Base-by-base conservation (phyloP, 2,329 filamentous ascomycete genomes). In the Alternaria gansuensis region DNA sequence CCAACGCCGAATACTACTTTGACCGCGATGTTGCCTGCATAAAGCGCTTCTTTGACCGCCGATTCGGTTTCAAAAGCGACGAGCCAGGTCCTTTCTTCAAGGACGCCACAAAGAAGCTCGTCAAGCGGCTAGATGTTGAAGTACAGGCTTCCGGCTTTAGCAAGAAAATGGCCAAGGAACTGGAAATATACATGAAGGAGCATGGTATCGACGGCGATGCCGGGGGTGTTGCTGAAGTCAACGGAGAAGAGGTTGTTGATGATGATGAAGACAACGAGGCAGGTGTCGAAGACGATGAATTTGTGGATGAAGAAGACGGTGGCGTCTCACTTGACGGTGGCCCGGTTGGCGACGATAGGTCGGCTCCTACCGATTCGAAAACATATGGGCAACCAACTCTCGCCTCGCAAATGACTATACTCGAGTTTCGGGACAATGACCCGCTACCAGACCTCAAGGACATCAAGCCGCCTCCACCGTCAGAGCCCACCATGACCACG, bases 1-100 rank as follows among this genome's bases (percentile, higher is more conserved):
- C 83, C 34, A 97, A 99, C 72, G 96, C 95, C 17, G 90, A 97
- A 74, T 96, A 93, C 86, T 98, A 99, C 79, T 99, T 99, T 77
- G 91, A 98, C 75, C 89, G 95, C 64, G 95, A 99, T 70, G 93
- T 99, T 13, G 88, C 91, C 63, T 99, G 96, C 78, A 90, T 99
- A 71, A 98, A 97, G 80, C 88, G 91, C 31, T 99, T 96, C 77
- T 99, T 99, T 74, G 85, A 91, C 73, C 85, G 93, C 23, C 87
- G 92, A 29, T 99, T 97, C 77, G 89, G 92, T 67, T 99, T 98
- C 75, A 88, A 88, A 3, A 90, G 88, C 74, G 90, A 93, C 37
- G 87, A 90, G 62, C 87, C 89, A 0, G 96, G 95, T 0, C 96
- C 95, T 0, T 92, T 90, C 76, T 97, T 93, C 79, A 87, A 87